phyloP scores from a whole-genome alignment of 306 rosid genomes.

The Pachyrhizus erosus region DNA sequence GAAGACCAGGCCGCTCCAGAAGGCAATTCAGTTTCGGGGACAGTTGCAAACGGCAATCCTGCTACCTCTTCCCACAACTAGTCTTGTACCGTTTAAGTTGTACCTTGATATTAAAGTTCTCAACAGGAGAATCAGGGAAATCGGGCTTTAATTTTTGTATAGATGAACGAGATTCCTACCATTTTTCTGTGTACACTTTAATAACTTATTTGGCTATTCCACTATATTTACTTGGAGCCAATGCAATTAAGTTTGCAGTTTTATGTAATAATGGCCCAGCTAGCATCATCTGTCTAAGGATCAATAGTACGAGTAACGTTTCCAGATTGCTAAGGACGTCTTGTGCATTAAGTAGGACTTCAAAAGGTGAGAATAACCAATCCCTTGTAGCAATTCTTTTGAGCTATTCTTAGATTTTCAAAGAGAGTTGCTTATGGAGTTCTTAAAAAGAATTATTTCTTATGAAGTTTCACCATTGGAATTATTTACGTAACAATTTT shows the following conservation, averaged over 20 bases:
- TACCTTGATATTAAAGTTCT: slow-evolving; percentile 37
- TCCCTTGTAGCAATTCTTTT: background rate
- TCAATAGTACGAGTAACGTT: background rate
- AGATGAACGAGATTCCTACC: slow-evolving; percentile 48
- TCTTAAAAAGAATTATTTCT: background rate
- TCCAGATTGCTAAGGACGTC: background rate
- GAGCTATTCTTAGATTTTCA: background rate
- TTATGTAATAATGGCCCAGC: slow-evolving; percentile 49
- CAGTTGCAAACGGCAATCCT: slow-evolving; percentile 70
- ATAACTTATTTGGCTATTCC: slow-evolving; percentile 13
- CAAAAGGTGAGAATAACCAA: background rate
- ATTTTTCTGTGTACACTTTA: slow-evolving; percentile 36
- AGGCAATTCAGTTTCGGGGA: slow-evolving; percentile 53
- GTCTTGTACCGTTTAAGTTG: slow-evolving; percentile 43
- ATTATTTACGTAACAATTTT: background rate
- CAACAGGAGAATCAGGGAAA: slow-evolving; percentile 41
- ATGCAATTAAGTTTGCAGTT: slow-evolving; percentile 48
- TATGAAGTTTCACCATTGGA: background rate
- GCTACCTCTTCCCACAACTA: slow-evolving; percentile 80
- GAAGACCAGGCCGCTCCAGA: slow-evolving; percentile 65
- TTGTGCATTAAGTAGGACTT: background rate
- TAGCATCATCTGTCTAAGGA: slow-evolving; percentile 28
- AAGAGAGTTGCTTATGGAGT: background rate
- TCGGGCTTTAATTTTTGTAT: slow-evolving; percentile 36
- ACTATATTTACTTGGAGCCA: slow-evolving; percentile 35